Base-by-base conservation (phyloP, 192 early-diverging fungal species). In the Tieghemiomyces parasiticus region DNA sequence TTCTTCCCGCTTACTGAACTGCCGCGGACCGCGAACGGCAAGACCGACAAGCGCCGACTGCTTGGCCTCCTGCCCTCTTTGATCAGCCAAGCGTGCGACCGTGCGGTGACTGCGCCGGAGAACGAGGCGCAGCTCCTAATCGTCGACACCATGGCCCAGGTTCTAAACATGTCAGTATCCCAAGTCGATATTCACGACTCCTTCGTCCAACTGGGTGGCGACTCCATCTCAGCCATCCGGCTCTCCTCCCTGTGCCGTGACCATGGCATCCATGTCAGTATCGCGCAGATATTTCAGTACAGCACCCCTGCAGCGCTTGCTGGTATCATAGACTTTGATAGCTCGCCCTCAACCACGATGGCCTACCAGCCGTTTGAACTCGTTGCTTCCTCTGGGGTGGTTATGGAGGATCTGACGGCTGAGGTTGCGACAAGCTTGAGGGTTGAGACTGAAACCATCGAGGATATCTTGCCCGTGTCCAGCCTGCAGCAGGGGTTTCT, bases 221-320 rank as follows among this genome's bases (percentile, higher is more conserved):
- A 54, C 32, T 54, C 52, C 28, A 54, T 54, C 10, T 28, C 52
- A 0, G 52, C 52, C 28, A 54, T 54, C 20, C 52, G 52, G 28
- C 32, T 54, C 10, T 25, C 52, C 19, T 12, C 29, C 10, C 19
- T n/a, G 32, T 54, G 52, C 20, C 26, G 32, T 20, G 20, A 54
- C 8, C 52, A 29, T 9, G 29, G 29, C 19, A 8, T 54, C 1
- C 28, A 25, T 0, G 52, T 54, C 8, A 54, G 6, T 1, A 29
- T 54, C 20, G 24, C 29, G 20, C 26, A 28, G 1, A 29, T 54
- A 9, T 30, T 54, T 3, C 52, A 54, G 52, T 29, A 54, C 28
- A 6, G 28, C 0, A 29, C 16, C 45, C 45, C 45, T 22, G 12
- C 45, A 10, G 45, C 2, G 3, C 45, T 54, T 20, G 28, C 28